phyloP scores from a whole-genome alignment of 768 basidiomycete genomes.

The Cystobasidium tubakii region DNA sequence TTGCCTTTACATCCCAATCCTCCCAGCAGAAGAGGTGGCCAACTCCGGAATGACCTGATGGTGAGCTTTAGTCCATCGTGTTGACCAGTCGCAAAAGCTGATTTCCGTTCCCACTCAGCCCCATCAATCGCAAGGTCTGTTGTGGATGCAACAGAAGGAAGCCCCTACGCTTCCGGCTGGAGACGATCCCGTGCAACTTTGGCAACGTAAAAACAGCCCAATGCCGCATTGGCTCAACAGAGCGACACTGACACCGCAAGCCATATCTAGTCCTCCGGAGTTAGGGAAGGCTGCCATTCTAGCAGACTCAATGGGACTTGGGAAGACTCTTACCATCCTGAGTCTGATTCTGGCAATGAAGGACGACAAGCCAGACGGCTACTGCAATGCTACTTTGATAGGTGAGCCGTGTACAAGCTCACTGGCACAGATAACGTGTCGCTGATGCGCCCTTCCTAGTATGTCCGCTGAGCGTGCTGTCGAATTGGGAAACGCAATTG shows the following conservation, averaged over 20 bases:
- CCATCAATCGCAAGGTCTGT: constrained; percentile 37
- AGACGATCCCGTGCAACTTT: constrained; percentile 35
- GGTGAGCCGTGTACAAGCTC: too few relatives aligned
- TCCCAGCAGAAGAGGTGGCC: constrained; percentile 7
- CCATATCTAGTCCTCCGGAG: constrained; percentile 53
- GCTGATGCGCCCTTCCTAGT: too few relatives aligned
- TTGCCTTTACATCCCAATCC: constrained; percentile 14
- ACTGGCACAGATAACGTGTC: too few relatives aligned
- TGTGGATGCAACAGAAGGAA: constrained; percentile 35
- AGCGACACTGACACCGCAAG: constrained; percentile 73
- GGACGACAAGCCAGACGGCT: constrained; percentile 57
- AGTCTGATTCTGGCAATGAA: constrained; percentile 68
- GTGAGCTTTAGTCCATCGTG: background rate
- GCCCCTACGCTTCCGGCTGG: background rate
- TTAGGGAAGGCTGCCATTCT: constrained; percentile 56
- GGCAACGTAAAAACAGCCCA: constrained; percentile 1
- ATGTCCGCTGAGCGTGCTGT: constrained; percentile 72
- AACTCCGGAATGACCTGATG: constrained; percentile 21
- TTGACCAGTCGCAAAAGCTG: background rate
- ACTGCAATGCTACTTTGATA: constrained; percentile 68
- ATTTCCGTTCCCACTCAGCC: constrained; percentile 6
- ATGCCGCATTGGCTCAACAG: constrained; percentile 61
- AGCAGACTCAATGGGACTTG: constrained; percentile 53
- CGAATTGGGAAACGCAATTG: constrained; percentile 54
- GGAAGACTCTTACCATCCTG: constrained; percentile 86